Percentiles rank a stretch among this genome's conserved stretches.
These are phyloP conservation scores for Solanum clarkiae DNA, from an alignment of 257 asterid genomes.

Conservation along the genomic window DNA sequence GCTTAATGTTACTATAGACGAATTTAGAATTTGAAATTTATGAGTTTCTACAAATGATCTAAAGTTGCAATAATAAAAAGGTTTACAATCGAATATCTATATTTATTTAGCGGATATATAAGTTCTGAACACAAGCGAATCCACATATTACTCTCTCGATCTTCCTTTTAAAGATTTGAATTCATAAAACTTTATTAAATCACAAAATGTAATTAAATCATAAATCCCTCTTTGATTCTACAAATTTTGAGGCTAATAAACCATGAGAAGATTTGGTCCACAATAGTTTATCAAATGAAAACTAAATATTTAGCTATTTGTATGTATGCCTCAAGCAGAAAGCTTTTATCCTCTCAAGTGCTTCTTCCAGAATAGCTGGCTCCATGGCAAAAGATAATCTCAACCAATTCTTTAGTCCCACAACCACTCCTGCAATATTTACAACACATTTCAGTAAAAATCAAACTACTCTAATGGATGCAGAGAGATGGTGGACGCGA, in stretches of 20 bases:
- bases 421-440: constrained; percentile 23
- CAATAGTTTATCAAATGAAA: neutral
- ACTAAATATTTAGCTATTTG: constrained; percentile 1
- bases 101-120: too few relatives aligned
- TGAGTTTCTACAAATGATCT: too few relatives aligned
- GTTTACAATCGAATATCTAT: too few relatives aligned
- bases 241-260: neutral
- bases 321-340: constrained; percentile 45
- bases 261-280: neutral
- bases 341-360: constrained; percentile 43
- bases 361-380: constrained; percentile 32
- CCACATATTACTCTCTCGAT: too few relatives aligned
- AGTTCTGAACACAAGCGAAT: too few relatives aligned
- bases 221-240: neutral
- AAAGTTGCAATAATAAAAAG: too few relatives aligned
- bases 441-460: neutral
- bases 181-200: neutral
- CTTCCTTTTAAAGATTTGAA: neutral
- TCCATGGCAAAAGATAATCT: constrained; percentile 45
- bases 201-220: neutral
- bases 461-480: neutral
- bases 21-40: neutral
- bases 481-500: neutral
- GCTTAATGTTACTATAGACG: neutral
- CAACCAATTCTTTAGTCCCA: constrained; percentile 64